Conservation (phyloP, 306 rosid species). For the Sindora glabra region DNA sequence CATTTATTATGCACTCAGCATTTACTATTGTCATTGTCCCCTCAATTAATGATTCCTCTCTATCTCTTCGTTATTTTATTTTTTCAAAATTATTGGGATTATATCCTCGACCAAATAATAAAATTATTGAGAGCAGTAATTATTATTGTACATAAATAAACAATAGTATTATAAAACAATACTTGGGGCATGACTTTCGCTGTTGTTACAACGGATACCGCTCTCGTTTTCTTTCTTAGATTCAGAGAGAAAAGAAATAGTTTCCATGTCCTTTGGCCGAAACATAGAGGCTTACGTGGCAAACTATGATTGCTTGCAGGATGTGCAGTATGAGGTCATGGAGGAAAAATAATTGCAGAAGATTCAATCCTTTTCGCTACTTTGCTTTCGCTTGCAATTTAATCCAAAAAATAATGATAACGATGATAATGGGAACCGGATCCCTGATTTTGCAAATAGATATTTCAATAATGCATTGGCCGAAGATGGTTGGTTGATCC, state of each 20-base stretch:
- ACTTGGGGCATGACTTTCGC: background rate
- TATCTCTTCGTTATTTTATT: background rate
- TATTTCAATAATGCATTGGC: conserved; percentile 11
- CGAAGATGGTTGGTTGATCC: background rate
- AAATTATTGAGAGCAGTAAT: conserved; percentile 5
- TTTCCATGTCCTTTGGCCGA: background rate
- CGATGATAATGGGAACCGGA: conserved; percentile 14
- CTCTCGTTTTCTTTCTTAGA: too few species aligned
- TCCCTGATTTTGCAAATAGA: background rate
- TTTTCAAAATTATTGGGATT: background rate
- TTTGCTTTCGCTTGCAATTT: conserved; percentile 18
- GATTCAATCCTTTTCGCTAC: background rate
- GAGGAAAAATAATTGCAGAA: conserved; percentile 3
- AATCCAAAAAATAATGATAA: conserved; percentile 24
- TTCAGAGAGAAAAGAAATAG: too few species aligned
- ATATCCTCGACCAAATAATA: background rate
- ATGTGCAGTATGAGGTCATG: background rate
- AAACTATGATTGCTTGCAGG: background rate
- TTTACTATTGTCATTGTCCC: conserved; percentile 30
- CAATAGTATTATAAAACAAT: background rate
- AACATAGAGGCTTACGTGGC: conserved; percentile 12
- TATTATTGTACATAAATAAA: background rate
- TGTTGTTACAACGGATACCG: background rate
- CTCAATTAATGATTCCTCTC: conserved; percentile 30
- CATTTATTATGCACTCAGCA: conserved; percentile 31